Conservation (phyloP, 805 yeast genomes). For the Zygosaccharomyces pseudorouxii region DNA sequence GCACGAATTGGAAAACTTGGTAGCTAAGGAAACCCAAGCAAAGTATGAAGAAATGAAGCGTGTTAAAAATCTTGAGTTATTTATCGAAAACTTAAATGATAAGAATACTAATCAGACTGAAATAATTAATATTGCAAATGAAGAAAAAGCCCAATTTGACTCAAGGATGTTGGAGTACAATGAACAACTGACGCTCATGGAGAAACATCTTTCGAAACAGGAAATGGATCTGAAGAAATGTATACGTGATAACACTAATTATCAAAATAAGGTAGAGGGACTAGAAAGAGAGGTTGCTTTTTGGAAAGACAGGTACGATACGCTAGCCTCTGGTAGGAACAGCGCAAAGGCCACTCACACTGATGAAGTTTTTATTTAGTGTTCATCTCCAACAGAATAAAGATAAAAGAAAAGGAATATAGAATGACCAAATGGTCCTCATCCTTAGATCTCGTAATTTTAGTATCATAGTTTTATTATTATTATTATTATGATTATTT, state of each 20-base stretch:
- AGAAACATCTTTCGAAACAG: conserved; percentile 43
- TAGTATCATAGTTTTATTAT: neutral
- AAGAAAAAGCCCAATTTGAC: conserved; percentile 55
- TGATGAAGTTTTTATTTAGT: conserved; percentile 10
- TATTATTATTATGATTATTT: neutral
- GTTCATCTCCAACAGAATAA: neutral
- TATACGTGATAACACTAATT: conserved; percentile 53
- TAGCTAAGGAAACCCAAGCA: conserved; percentile 44
- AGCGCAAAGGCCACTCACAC: conserved; percentile 6
- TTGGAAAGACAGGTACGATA: conserved; percentile 43
- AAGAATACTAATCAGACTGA: conserved; percentile 48
- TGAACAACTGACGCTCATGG: conserved; percentile 41
- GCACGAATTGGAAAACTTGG: conserved; percentile 46
- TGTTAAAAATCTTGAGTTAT: conserved; percentile 47
- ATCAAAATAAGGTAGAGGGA: conserved; percentile 48
- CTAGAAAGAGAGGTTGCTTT: conserved; percentile 55
- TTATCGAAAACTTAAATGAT: conserved; percentile 49
- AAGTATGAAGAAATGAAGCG: conserved; percentile 51
- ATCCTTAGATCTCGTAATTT: neutral
- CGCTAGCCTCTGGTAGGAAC: conserved; percentile 16
- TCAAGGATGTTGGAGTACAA: conserved; percentile 45
- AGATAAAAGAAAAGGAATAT: neutral
- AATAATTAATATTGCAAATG: conserved; percentile 49
- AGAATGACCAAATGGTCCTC: neutral
- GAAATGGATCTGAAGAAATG: conserved; percentile 42